Conservation (phyloP, 2,329 filamentous ascomycete genomes). For the Sporothrix luriei region DNA sequence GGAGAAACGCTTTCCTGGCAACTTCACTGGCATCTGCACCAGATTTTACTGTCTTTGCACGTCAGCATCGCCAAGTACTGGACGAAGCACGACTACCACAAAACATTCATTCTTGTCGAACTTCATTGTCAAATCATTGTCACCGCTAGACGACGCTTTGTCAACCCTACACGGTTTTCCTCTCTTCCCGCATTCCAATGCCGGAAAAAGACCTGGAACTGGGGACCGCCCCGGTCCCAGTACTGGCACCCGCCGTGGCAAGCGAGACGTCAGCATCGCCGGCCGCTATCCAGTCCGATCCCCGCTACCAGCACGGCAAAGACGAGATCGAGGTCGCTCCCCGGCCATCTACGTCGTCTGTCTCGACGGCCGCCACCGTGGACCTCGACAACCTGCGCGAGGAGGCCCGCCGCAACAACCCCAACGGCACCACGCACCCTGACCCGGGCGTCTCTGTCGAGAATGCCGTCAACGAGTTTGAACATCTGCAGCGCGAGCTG, state of each 20-base stretch:
- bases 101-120: background rate
- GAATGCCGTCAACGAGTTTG: slow-evolving; percentile 70
- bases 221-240: slow-evolving; percentile 23
- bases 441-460: slow-evolving; percentile 62
- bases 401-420: slow-evolving; percentile 50
- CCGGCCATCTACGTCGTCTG: slow-evolving; percentile 34
- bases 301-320: slow-evolving; percentile 31
- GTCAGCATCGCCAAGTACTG: slow-evolving; percentile 15
- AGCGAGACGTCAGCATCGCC: slow-evolving; percentile 15
- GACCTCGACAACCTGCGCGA: slow-evolving; percentile 48
- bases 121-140: background rate
- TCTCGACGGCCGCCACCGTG: slow-evolving; percentile 38
- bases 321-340: slow-evolving; percentile 36
- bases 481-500: slow-evolving; percentile 64
- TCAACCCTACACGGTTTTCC: no score
- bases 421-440: slow-evolving; percentile 50
- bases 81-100: background rate
- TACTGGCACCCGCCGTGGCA: background rate
- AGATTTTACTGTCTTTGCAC: background rate
- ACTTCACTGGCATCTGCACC: background rate
- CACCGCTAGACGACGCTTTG: slow-evolving; percentile 2
- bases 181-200: slow-evolving; percentile 28
- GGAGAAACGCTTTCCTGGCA: background rate
- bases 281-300: slow-evolving; percentile 8
- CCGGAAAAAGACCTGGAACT: slow-evolving; percentile 37